These are phyloP conservation scores for Pseudopyricularia cyperi DNA, from an alignment of 2,329 filamentous ascomycete genomes.

Conservation along the genomic window DNA sequence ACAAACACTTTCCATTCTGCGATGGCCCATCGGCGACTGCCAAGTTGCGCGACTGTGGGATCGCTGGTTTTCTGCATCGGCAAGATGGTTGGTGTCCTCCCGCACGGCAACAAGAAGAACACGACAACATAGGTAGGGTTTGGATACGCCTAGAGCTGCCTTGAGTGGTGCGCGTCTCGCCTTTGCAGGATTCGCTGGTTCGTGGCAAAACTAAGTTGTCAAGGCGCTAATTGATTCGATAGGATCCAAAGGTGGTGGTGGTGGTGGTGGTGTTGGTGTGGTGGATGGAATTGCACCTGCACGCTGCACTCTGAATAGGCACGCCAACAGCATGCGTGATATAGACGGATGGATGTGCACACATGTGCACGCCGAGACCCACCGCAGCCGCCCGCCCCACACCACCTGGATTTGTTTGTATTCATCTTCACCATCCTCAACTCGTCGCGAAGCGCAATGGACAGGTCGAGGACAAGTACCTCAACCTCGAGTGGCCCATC, in stretches of 20 bases:
- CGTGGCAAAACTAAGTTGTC: background rate
- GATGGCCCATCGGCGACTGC: background rate
- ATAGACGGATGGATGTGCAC: background rate
- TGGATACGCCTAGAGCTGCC: too few relatives aligned
- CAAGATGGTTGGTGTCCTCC: background rate
- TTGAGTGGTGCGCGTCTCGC: too few relatives aligned
- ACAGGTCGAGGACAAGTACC: background rate
- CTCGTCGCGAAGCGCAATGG: background rate
- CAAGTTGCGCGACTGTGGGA: background rate
- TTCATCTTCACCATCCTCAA: background rate
- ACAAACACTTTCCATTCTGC: background rate
- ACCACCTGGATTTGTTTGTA: background rate
- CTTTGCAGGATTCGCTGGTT: too few relatives aligned
- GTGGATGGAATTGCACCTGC: too few relatives aligned
- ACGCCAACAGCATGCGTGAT: background rate
- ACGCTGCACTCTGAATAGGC: background rate
- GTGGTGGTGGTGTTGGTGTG: background rate
- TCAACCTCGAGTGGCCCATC: too few relatives aligned
- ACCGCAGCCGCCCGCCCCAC: background rate
- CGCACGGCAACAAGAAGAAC: background rate
- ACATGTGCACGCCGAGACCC: too few relatives aligned
- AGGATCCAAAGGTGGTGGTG: background rate
- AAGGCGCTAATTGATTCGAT: background rate
- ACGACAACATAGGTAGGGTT: background rate
- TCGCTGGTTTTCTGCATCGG: background rate